phyloP scores from a whole-genome alignment of 2,329 filamentous ascomycete species.

The Cryphonectria radicalis region DNA sequence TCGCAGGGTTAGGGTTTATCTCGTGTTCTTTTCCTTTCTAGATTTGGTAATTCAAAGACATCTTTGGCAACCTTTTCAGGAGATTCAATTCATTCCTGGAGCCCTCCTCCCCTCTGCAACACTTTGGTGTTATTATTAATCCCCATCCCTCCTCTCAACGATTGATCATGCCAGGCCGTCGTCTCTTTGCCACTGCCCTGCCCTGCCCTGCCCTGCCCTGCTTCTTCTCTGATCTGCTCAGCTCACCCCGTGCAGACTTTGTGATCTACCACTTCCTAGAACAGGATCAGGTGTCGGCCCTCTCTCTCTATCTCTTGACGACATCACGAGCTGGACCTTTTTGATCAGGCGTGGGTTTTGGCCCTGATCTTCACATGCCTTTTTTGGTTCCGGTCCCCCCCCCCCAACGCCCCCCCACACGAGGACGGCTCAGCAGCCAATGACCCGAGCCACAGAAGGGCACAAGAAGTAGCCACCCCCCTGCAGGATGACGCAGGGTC shows the following conservation, averaged over 20 bases:
- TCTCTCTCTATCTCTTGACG: too few species aligned
- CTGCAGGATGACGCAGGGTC: slow-evolving; percentile 9
- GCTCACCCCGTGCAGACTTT: neutral
- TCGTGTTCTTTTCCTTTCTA: too few species aligned
- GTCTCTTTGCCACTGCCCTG: neutral
- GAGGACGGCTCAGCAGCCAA: slow-evolving; percentile 2
- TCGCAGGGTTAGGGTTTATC: neutral
- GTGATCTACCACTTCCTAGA: neutral
- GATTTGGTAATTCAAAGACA: neutral
- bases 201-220: neutral
- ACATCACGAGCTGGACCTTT: neutral
- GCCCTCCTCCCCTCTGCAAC: neutral
- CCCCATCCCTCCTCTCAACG: neutral
- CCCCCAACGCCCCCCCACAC: neutral
- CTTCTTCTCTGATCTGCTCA: neutral
- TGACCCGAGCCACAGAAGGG: neutral
- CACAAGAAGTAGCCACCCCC: neutral
- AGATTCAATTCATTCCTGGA: neutral
- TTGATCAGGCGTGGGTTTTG: slow-evolving; percentile 1
- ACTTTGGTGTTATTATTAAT: neutral
- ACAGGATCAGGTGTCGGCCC: neutral
- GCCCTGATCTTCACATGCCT: slow-evolving; percentile 27
- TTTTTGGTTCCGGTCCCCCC: neutral
- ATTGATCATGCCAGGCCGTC: neutral
- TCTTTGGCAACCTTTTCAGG: too few species aligned